Conservation (phyloP, 108 stramenopile species). For the Discostella pseudostelligera region DNA sequence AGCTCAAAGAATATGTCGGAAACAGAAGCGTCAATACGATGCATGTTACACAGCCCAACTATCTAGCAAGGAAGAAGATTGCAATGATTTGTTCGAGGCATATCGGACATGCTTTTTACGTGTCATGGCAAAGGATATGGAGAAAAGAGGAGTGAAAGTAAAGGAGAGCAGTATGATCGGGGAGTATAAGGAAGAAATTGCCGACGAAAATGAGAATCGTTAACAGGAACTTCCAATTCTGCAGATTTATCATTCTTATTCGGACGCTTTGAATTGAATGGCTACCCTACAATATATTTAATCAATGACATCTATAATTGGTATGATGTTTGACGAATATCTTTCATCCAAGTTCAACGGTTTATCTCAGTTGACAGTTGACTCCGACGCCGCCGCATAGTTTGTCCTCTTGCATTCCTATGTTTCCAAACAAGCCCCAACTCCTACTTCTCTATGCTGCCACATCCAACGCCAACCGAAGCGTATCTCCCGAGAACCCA, state of each 20-base stretch:
- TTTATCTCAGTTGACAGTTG: no score
- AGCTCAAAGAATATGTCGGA: constrained; percentile 43
- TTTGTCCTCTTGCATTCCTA: background rate
- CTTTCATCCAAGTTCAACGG: no score
- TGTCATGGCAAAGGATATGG: constrained; percentile 43
- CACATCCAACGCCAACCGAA: constrained; percentile 77
- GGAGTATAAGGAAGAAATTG: constrained; percentile 36
- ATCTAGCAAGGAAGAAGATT: constrained; percentile 47
- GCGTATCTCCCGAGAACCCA: constrained; percentile 67
- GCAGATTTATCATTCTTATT: no score
- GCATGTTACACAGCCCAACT: constrained; percentile 46
- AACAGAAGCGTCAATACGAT: constrained; percentile 48
- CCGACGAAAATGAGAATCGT: constrained; percentile 2
- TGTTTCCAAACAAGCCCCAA: background rate
- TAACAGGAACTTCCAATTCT: no score
- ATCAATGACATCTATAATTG: no score
- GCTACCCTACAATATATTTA: no score
- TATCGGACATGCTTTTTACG: constrained; percentile 45
- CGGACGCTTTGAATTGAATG: no score
- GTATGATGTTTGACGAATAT: no score
- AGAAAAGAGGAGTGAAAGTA: constrained; percentile 40
- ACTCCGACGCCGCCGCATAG: no score
- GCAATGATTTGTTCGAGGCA: constrained; percentile 45
- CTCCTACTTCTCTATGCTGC: constrained; percentile 30
- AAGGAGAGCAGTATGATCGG: constrained; percentile 42